These are phyloP conservation scores for Gossypium schwendimanii DNA, from an alignment of 441 rosid species.

Conservation along the genomic window DNA sequence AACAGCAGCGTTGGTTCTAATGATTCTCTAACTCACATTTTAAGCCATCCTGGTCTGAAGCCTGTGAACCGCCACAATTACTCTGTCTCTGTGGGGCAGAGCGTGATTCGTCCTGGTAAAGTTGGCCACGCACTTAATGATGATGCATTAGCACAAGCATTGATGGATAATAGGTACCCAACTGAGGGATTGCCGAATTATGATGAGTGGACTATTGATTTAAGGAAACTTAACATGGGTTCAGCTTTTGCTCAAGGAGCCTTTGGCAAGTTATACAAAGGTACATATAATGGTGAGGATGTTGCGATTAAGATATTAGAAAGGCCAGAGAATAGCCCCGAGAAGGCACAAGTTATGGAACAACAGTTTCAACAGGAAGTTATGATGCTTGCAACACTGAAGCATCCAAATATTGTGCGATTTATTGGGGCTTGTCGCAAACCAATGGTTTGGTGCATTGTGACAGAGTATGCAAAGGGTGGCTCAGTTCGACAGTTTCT, in stretches of 20 bases:
- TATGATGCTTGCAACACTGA: slow-evolving; percentile 81
- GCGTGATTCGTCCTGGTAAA: slow-evolving; percentile 66
- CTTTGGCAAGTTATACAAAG: slow-evolving; percentile 86
- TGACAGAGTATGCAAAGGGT: slow-evolving; percentile 93
- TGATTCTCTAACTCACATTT: slow-evolving; percentile 73
- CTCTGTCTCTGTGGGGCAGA: slow-evolving; percentile 56
- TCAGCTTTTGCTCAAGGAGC: slow-evolving; percentile 96
- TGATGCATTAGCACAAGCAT: slow-evolving; percentile 77
- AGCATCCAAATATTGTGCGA: slow-evolving; percentile 85
- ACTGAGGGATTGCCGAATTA: slow-evolving; percentile 65
- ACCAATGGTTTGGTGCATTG: slow-evolving; percentile 94
- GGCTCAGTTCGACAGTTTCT: slow-evolving; percentile 87
- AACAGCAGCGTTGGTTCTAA: slow-evolving; percentile 86
- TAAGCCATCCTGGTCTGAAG: slow-evolving; percentile 77
- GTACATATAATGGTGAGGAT: slow-evolving; percentile 86
- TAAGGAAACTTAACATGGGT: slow-evolving; percentile 87
- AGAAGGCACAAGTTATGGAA: slow-evolving; percentile 73
- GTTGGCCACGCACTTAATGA: slow-evolving; percentile 70
- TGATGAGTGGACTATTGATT: slow-evolving; percentile 89
- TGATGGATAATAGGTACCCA: slow-evolving; percentile 61
- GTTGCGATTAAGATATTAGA: slow-evolving; percentile 87
- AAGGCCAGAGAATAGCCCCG: slow-evolving; percentile 66
- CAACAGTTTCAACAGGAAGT: slow-evolving; percentile 98
- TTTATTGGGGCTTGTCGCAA: slow-evolving; percentile 87
- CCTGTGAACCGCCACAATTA: slow-evolving; percentile 44